Conservation (phyloP, 495 filamentous ascomycete species). For the Xylona heveae region DNA sequence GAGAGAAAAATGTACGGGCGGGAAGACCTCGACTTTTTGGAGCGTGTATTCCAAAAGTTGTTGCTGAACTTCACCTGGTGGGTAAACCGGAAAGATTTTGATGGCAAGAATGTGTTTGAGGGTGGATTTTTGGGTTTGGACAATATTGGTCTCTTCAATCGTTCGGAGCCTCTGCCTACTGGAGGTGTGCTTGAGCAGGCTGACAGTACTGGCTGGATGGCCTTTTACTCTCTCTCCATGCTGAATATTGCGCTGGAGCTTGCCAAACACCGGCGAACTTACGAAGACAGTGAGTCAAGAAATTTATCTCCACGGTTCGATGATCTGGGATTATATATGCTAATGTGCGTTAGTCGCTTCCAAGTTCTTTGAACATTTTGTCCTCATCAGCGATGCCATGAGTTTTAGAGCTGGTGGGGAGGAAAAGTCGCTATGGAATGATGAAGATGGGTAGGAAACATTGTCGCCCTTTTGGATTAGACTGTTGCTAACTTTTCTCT, state of each 20-base stretch:
- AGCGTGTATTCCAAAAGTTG: conserved; percentile 90
- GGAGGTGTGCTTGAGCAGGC: conserved; percentile 88
- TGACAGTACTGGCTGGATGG: conserved; percentile 98
- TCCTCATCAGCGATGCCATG: conserved; percentile 96
- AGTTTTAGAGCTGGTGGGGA: conserved; percentile 62
- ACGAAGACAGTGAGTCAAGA: conserved; percentile 50
- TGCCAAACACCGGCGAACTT: conserved; percentile 86
- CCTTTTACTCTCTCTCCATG: conserved; percentile 87
- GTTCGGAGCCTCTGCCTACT: conserved; percentile 88
- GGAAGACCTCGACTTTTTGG: conserved; percentile 85
- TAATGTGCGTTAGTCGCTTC: conserved; percentile 39
- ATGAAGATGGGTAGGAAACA: conserved; percentile 44
- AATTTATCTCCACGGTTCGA: neutral
- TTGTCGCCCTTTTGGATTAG: neutral
- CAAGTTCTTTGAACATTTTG: conserved; percentile 97
- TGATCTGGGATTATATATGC: neutral
- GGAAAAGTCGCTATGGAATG: conserved; percentile 81
- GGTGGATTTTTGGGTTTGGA: conserved; percentile 92
- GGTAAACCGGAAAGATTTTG: conserved; percentile 86
- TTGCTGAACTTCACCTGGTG: conserved; percentile 97
- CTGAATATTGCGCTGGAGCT: conserved; percentile 88
- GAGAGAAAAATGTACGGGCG: conserved; percentile 92
- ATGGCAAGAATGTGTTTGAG: conserved; percentile 92
- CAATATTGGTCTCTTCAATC: conserved; percentile 94
- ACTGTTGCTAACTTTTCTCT: conserved; percentile 5